phyloP scores from a whole-genome alignment of 768 basidiomycete species.

The Rhodotorula diobovata region DNA sequence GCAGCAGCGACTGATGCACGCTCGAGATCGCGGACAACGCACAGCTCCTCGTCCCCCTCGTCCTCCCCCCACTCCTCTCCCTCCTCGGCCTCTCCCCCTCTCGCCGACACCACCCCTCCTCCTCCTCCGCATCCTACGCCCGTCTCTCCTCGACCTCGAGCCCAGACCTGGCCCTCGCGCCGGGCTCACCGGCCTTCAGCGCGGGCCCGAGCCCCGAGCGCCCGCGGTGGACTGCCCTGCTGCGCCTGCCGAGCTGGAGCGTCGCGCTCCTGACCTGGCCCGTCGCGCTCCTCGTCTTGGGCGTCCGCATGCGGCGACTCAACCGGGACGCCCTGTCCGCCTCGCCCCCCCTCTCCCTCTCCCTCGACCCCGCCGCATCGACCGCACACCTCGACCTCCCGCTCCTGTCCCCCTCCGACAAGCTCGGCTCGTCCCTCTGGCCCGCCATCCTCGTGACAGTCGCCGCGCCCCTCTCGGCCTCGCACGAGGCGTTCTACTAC shows the following conservation, averaged over 20 bases:
- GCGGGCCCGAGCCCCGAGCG: background rate
- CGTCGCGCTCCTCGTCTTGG: conserved; percentile 40
- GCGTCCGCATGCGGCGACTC: conserved; percentile 33
- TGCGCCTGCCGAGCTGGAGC: conserved; percentile 6
- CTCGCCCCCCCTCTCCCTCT: background rate
- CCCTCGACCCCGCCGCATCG: no score
- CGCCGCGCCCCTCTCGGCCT: conserved; percentile 6
- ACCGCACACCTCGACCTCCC: background rate
- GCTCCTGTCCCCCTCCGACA: background rate
- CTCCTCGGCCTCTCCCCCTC: background rate
- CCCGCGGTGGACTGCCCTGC: conserved; percentile 18
- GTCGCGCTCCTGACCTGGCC: conserved; percentile 37
- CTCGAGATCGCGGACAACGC: no score
- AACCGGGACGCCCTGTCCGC: background rate
- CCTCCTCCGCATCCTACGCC: background rate
- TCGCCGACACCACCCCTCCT: background rate
- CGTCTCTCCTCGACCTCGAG: conserved; percentile 11
- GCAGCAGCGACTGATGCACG: no score
- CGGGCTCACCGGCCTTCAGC: background rate
- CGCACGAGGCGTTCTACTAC: conserved; percentile 40
- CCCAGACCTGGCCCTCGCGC: background rate
- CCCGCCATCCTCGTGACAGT: conserved; percentile 37
- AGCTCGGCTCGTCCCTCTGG: conserved; percentile 28
- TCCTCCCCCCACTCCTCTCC: conserved; percentile 17
- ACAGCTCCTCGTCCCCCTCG: conserved; percentile 23